These are phyloP conservation scores for Talaromyces marneffei DNA, from an alignment of 2,329 filamentous ascomycete species.

Conservation along the genomic window DNA sequence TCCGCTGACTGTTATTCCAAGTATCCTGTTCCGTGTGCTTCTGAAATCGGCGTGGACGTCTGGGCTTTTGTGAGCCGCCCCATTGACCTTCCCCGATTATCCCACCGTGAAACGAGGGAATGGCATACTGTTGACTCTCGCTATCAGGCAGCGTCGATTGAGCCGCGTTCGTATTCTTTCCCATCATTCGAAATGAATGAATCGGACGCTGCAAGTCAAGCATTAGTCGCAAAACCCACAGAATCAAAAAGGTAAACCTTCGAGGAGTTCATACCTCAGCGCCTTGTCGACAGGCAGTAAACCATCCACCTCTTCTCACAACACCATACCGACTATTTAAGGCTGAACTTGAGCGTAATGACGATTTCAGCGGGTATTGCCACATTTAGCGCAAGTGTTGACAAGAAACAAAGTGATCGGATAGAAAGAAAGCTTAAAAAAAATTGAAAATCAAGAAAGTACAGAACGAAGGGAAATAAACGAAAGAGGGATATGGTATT, in stretches of 20 bases:
- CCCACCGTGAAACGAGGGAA: not conserved
- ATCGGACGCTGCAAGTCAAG: not conserved
- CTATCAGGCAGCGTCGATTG: not conserved
- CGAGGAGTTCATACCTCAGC: not conserved
- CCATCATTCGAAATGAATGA: conserved; percentile 9
- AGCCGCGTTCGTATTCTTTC: conserved; percentile 2
- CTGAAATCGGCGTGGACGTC: not conserved
- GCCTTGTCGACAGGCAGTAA: not conserved
- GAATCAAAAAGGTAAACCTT: not conserved
- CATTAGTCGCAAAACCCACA: not conserved
- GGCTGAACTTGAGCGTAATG: not conserved
- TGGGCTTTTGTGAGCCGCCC: not conserved
- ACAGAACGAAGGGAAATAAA: not conserved
- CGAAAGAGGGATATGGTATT: not conserved
- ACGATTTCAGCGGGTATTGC: not conserved
- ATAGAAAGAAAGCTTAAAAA: not conserved
- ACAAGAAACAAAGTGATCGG: not conserved
- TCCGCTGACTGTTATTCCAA: not conserved
- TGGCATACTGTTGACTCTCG: not conserved
- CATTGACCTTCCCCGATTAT: not conserved
- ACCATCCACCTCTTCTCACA: not conserved
- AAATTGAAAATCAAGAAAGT: not conserved
- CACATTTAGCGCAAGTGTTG: not conserved
- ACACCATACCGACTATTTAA: not conserved
- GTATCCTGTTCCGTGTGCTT: not conserved